These are phyloP conservation scores for Tylopilus balloui DNA, from an alignment of 768 basidiomycete species.

Conservation along the genomic window DNA sequence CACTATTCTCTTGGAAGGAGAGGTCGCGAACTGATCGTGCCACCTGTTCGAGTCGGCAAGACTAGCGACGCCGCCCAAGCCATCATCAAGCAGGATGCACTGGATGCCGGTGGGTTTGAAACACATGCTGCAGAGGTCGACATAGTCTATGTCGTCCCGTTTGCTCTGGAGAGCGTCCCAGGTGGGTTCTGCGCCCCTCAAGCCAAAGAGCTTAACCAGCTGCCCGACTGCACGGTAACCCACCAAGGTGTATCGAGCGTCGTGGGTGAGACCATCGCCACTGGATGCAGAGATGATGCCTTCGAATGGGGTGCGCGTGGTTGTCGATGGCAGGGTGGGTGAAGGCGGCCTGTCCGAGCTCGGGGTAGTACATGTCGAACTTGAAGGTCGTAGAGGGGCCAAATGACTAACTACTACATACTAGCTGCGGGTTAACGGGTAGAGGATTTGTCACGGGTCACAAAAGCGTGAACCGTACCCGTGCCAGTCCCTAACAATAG, in stretches of 20 bases:
- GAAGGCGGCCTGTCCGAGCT: constrained; percentile 18
- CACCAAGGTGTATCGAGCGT: constrained; percentile 54
- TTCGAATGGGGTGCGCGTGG: constrained; percentile 72
- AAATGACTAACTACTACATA: constrained; percentile 9
- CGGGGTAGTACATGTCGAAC: constrained; percentile 6
- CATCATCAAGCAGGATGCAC: constrained; percentile 71
- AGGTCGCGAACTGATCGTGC: constrained; percentile 58
- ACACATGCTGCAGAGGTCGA: constrained; percentile 51
- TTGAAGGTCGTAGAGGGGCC: neutral
- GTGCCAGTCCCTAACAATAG: too few species aligned
- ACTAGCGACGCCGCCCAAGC: constrained; percentile 46
- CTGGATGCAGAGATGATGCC: too few species aligned
- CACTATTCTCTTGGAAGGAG: constrained; percentile 56
- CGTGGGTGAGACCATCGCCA: constrained; percentile 45
- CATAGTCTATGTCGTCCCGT: constrained; percentile 45
- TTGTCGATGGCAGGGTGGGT: constrained; percentile 68
- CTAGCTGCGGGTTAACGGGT: constrained; percentile 9
- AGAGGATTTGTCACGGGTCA: too few species aligned
- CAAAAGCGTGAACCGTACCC: too few species aligned
- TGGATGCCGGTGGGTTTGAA: constrained; percentile 58
- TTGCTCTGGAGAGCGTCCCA: constrained; percentile 59
- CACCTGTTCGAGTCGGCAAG: constrained; percentile 50
- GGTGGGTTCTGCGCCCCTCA: constrained; percentile 32
- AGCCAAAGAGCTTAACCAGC: constrained; percentile 45
- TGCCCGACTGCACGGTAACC: constrained; percentile 54